Evolutionary conservation across 495 filamentous ascomycete species (phyloP).

Genomic region (Cercophora newfieldiana): DNA sequence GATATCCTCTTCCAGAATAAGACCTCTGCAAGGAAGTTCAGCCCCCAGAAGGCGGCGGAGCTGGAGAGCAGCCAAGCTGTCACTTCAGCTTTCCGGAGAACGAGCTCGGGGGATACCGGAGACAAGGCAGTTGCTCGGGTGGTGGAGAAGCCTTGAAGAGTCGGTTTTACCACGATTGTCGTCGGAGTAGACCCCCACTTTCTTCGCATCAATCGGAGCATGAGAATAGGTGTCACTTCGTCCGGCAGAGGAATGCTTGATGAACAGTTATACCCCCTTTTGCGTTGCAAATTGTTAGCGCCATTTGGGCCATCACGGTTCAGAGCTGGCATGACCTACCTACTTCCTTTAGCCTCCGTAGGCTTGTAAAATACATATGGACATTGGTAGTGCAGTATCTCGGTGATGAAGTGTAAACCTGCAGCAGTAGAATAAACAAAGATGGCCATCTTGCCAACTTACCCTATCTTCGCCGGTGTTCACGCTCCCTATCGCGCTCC

Average conservation of each 20-base stretch:
- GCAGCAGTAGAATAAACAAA: background rate
- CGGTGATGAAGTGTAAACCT: background rate
- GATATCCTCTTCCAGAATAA: slow-evolving; percentile 58
- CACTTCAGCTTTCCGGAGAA: background rate
- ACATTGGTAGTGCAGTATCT: background rate
- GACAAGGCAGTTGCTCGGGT: background rate
- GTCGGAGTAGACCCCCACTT: background rate
- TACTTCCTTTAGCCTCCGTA: slow-evolving; percentile 1
- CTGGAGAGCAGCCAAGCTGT: slow-evolving; percentile 1
- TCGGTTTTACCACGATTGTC: background rate
- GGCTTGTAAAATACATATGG: background rate
- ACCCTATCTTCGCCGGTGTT: slow-evolving; percentile 39
- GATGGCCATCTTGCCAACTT: background rate
- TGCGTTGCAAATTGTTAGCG: slow-evolving; percentile 1
- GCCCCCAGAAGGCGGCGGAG: slow-evolving; percentile 10
- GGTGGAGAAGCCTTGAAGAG: slow-evolving; percentile 5
- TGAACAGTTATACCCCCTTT: background rate
- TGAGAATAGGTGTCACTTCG: background rate
- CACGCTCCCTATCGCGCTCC: slow-evolving; percentile 40
- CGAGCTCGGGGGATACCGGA: background rate
- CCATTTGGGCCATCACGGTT: background rate
- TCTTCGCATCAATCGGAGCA: background rate
- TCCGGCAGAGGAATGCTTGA: background rate
- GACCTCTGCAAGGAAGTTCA: slow-evolving; percentile 26
- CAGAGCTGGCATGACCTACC: background rate